Conservation (phyloP, 2,329 filamentous ascomycete species). For the Dactylonectria estremocensis region DNA sequence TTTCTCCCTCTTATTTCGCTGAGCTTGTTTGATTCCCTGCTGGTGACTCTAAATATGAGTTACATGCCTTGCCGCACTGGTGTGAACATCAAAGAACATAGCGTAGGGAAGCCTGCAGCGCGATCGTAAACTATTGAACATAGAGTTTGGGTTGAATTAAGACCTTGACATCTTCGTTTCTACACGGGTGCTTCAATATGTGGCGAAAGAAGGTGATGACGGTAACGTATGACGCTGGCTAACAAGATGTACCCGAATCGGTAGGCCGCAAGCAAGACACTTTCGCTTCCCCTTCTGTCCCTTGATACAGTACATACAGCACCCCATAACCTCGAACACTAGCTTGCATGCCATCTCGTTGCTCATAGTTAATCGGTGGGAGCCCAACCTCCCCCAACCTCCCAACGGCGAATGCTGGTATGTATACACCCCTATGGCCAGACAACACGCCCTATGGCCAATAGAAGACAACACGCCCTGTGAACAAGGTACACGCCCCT, state of each 20-base stretch:
- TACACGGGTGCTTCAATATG: constrained; percentile 2
- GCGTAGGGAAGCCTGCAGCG: constrained; percentile 3
- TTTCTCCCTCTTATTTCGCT: too few relatives aligned
- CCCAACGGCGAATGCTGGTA: constrained; percentile 1
- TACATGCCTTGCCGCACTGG: too few relatives aligned
- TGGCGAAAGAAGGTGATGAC: background rate
- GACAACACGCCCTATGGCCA: background rate
- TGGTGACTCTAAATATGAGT: too few relatives aligned
- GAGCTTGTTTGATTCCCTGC: too few relatives aligned
- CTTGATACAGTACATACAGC: background rate
- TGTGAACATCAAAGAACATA: constrained; percentile 1
- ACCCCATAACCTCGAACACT: too few relatives aligned
- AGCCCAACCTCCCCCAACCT: background rate
- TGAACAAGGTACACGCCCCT: background rate
- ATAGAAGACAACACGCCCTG: background rate
- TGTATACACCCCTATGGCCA: background rate
- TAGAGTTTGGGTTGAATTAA: constrained; percentile 2
- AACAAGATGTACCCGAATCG: background rate
- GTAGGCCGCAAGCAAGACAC: background rate
- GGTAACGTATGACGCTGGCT: background rate
- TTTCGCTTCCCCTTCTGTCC: background rate
- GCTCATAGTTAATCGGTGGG: constrained; percentile 4
- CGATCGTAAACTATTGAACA: constrained; percentile 2
- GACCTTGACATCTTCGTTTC: background rate
- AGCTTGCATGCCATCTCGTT: constrained; percentile 1